Evolutionary conservation across 306 rosid species (phyloP).

Genomic region (Corylus avellana): DNA sequence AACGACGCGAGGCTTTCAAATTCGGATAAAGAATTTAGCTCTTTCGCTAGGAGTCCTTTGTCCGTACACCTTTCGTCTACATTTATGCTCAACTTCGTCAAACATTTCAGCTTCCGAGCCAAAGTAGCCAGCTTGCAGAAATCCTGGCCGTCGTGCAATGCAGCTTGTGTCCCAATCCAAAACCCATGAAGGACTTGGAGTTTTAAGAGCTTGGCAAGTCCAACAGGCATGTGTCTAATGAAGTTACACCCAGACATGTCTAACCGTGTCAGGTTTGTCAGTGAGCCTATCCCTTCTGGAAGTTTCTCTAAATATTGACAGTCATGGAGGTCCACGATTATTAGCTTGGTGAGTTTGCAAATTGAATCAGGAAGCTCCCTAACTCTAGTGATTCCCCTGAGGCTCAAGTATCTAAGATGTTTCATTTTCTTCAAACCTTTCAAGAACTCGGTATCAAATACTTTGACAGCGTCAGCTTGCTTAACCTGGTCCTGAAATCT

Average conservation of each 20-base stretch:
- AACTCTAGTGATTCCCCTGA: conserved; percentile 27
- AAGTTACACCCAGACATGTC: conserved; percentile 30
- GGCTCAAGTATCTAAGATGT: conserved; percentile 16
- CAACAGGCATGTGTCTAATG: conserved; percentile 25
- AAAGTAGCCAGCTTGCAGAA: conserved; percentile 9
- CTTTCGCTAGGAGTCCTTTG: neutral
- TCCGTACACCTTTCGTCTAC: neutral
- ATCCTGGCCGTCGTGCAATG: too few relatives aligned
- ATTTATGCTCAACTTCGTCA: conserved; percentile 23
- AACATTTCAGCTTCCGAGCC: neutral
- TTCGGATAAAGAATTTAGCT: neutral
- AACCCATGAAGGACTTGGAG: conserved; percentile 29
- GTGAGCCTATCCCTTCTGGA: conserved; percentile 28
- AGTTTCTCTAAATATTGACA: conserved; percentile 22
- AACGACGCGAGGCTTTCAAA: conserved; percentile 9
- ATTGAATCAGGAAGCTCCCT: conserved; percentile 4
- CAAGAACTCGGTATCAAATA: conserved; percentile 19
- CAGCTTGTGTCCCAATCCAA: neutral
- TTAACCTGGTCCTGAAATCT: conserved; percentile 3
- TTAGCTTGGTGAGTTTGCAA: conserved; percentile 16
- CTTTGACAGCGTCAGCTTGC: neutral
- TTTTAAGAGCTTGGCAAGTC: conserved; percentile 12
- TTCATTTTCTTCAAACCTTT: conserved; percentile 30
- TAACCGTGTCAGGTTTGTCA: conserved; percentile 20
- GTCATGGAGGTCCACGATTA: conserved; percentile 28